A percentile compares a stretch with the other conserved stretches of the same genome.
Conservation (phyloP, 345 rosid species). For the Syzygium jambos region DNA sequence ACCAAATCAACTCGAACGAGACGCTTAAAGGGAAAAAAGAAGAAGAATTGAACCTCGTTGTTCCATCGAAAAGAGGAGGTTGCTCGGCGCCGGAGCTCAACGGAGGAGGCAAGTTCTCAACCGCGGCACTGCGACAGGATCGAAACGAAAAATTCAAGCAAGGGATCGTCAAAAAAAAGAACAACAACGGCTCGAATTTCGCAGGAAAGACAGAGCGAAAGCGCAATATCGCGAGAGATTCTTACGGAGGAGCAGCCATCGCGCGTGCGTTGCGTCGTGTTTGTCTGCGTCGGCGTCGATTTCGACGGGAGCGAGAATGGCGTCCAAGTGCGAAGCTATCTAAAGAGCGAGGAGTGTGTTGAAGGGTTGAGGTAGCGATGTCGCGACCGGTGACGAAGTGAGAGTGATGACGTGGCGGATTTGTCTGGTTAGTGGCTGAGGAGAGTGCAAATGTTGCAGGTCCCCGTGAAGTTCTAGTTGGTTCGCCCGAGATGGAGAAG, state of each 20-base stretch:
- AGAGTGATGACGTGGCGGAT: no score
- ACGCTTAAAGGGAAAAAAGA: neutral
- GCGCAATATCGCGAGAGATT: no score
- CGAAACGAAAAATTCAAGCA: neutral
- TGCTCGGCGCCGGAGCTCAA: slow-evolving; percentile 49
- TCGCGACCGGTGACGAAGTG: neutral
- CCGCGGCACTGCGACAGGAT: slow-evolving; percentile 6
- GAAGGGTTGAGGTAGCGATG: neutral
- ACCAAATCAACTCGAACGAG: neutral
- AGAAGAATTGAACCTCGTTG: slow-evolving; percentile 35
- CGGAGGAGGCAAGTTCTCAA: slow-evolving; percentile 38
- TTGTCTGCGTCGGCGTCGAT: neutral
- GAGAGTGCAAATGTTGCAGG: no score
- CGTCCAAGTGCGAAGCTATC: neutral
- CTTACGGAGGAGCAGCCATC: no score
- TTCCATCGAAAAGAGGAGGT: slow-evolving; percentile 70
- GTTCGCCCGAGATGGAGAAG: no score
- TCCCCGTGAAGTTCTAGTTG: no score
- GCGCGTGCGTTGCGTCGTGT: no score
- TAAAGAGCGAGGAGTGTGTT: no score
- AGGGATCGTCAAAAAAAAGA: neutral
- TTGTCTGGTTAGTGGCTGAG: no score
- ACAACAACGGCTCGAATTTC: no score
- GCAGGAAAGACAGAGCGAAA: no score
- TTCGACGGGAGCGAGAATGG: neutral